Percentiles rank a stretch among this genome's conserved stretches.
Conservation (phyloP, 2,329 filamentous ascomycete genomes). For the Diaporthe vaccinii region DNA sequence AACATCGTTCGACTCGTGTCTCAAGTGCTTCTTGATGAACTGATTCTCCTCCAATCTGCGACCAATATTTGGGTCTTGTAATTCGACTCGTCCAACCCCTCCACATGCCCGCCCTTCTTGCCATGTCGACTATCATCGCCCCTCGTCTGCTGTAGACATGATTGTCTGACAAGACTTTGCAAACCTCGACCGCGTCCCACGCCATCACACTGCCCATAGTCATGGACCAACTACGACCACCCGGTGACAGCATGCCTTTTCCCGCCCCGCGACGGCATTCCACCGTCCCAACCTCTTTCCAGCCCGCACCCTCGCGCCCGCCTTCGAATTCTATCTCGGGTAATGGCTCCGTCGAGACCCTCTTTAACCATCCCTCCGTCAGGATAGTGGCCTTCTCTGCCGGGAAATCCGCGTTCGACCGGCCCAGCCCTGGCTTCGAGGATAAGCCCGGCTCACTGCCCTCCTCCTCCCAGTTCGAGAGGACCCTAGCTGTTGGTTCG, state of each 20-base stretch:
- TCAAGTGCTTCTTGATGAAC: slow-evolving; percentile 39
- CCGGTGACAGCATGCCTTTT: slow-evolving; percentile 38
- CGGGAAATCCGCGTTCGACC: slow-evolving; percentile 46
- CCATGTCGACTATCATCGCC: slow-evolving; percentile 31
- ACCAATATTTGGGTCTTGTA: slow-evolving; percentile 35
- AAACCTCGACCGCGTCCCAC: background rate
- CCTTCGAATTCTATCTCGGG: slow-evolving; percentile 44
- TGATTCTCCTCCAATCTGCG: slow-evolving; percentile 38
- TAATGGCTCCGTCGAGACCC: slow-evolving; percentile 70
- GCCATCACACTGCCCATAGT: slow-evolving; percentile 13
- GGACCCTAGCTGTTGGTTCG: slow-evolving; percentile 83
- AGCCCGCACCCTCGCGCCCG: slow-evolving; percentile 50
- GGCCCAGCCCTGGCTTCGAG: slow-evolving; percentile 50
- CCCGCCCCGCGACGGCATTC: slow-evolving; percentile 45
- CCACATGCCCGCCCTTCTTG: slow-evolving; percentile 9
- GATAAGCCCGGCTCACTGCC: slow-evolving; percentile 74
- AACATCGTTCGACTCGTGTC: slow-evolving; percentile 40
- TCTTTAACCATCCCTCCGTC: slow-evolving; percentile 80
- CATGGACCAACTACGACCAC: slow-evolving; percentile 39
- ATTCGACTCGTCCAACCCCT: slow-evolving; percentile 3
- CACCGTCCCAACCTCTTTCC: slow-evolving; percentile 51
- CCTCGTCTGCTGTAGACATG: slow-evolving; percentile 29
- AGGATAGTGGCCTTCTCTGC: slow-evolving; percentile 74
- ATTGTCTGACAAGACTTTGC: slow-evolving; percentile 12
- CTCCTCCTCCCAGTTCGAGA: slow-evolving; percentile 82